These are phyloP conservation scores for Fusarium coicis DNA, from an alignment of 2,329 filamentous ascomycete genomes.

Conservation along the genomic window DNA sequence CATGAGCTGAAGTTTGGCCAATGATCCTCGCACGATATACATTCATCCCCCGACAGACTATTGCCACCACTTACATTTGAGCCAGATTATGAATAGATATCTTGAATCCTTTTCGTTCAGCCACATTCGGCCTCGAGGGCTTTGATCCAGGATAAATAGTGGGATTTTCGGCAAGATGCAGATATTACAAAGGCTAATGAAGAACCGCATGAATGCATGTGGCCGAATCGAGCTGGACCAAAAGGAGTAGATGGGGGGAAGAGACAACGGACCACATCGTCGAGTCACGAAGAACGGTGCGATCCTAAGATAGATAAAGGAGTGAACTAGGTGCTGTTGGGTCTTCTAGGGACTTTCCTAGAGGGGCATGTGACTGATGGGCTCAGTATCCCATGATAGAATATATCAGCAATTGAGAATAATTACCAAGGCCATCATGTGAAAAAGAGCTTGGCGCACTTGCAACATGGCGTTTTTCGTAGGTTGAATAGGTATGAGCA, in stretches of 20 bases:
- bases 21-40: background rate
- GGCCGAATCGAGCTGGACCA: conserved; percentile 9
- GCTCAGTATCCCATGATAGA: background rate
- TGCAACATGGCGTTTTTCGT: background rate
- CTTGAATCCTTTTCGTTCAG: background rate
- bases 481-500: background rate
- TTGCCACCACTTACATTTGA: background rate
- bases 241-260: conserved; percentile 20
- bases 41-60: background rate
- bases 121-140: background rate
- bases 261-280: conserved; percentile 18
- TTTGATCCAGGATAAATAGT: background rate
- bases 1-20: background rate
- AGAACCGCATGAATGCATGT: conserved; percentile 24
- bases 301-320: background rate
- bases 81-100: background rate
- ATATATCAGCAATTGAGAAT: background rate
- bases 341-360: background rate
- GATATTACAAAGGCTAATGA: conserved; percentile 17
- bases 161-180: conserved; percentile 29
- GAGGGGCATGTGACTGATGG: too few species aligned
- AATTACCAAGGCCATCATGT: background rate
- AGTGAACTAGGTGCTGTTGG: background rate
- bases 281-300: background rate
- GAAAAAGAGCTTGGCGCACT: background rate